Evolutionary conservation across 768 basidiomycete genomes (phyloP).

Genomic region (Termitomyces sp.): DNA sequence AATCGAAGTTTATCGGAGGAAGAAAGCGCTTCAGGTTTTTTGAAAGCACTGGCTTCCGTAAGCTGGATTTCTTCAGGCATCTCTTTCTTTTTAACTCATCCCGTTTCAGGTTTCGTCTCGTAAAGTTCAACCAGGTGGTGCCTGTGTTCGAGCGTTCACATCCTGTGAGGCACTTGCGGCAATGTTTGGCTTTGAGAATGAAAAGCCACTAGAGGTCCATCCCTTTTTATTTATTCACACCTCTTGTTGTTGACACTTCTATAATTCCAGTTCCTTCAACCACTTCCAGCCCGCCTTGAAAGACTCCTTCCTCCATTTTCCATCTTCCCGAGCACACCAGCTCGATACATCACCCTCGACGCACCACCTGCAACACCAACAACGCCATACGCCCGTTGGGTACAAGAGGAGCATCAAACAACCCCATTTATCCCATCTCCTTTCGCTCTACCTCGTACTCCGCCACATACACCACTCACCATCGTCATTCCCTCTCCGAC

Average conservation of each 20-base stretch:
- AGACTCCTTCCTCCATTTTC: neutral
- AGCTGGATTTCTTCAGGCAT: neutral
- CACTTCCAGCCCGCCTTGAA: neutral
- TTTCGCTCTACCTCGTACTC: neutral
- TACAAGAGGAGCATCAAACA: neutral
- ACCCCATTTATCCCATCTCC: neutral
- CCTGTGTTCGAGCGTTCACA: neutral
- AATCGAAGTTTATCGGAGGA: neutral
- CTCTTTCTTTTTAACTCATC: neutral
- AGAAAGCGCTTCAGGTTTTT: neutral
- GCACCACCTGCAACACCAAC: constrained; percentile 2
- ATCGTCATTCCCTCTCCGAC: constrained; percentile 5
- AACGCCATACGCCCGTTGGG: neutral
- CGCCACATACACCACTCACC: neutral
- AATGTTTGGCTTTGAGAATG: neutral
- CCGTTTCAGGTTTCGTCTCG: neutral
- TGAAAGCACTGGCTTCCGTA: neutral
- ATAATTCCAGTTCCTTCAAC: neutral
- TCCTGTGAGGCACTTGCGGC: neutral
- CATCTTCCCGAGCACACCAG: neutral
- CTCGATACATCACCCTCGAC: neutral
- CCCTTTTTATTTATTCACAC: neutral
- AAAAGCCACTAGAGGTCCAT: neutral
- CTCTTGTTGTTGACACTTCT: neutral
- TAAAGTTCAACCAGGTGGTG: neutral